Base-by-base conservation (phyloP, 805 yeast species). In the Starmerella kuoi region DNA sequence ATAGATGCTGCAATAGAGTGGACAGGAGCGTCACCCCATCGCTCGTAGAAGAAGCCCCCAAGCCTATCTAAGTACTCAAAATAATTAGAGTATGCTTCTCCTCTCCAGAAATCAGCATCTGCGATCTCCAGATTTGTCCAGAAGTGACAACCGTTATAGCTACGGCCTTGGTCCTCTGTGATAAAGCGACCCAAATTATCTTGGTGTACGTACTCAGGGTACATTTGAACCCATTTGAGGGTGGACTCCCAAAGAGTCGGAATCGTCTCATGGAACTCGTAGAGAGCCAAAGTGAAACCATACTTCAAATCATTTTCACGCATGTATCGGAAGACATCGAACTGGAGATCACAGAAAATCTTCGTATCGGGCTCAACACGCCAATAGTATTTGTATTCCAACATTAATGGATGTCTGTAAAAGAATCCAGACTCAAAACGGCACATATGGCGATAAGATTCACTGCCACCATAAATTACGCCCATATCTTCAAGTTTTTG, bases 21-120 rank as follows among this genome's bases (percentile, higher is more conserved):
- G 3, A 88, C 77, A 0, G 97, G 95, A 0, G 97, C 96, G 67
- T 91, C 97, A 2, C 97, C 97, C 96, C 96, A 88, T 54, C 98
- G 66, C 61, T 88, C 97, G 43, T 72, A 70, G 70, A 77, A 86
- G 59, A 88, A 88, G 0, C 97, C 97, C 9, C 87, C 84, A 4
- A 76, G 65, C 9, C 61, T 40, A 45, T 88, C 97, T 36, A 88
- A 61, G 52, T 68, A 73, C 33, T 77, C 63, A 58, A 84, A 85
- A 59, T 79, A 88, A 18, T 67, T 67, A 38, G 75, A 69, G 61
- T 91, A 91, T 15, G 69, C 61, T 8, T 73, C 70, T 23, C 80
- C 74, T 32, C 71, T 67, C 68, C 86, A 88, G 24, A 87, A 60
- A 53, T 79, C 87, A 1, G 86, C 73, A 40, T 82, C 65, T 4